These are phyloP conservation scores for Seiridium unicorne DNA, from an alignment of 2,329 filamentous ascomycete species.

Conservation along the genomic window DNA sequence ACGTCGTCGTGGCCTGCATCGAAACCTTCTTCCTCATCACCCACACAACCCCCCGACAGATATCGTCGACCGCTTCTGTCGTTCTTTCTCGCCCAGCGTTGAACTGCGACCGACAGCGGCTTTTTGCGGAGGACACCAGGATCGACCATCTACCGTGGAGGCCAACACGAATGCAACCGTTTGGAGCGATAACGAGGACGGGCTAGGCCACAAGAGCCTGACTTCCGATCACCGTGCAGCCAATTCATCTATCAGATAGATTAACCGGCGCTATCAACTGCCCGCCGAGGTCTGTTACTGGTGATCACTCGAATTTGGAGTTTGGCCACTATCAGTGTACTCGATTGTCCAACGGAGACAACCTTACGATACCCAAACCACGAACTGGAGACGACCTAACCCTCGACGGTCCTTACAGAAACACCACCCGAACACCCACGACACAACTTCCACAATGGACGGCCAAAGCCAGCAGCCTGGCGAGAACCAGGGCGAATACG, in stretches of 20 bases:
- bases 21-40: neutral
- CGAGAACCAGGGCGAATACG: conserved; percentile 41
- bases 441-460: conserved; percentile 19
- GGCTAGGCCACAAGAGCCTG: conserved; percentile 11
- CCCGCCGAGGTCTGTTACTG: neutral
- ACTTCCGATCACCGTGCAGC: neutral
- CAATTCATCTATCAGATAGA: conserved; percentile 1
- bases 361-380: too few relatives aligned
- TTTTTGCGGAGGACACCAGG: neutral
- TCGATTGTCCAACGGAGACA: too few relatives aligned
- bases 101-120: neutral
- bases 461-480: conserved; percentile 18
- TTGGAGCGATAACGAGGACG: conserved; percentile 8
- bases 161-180: conserved; percentile 9
- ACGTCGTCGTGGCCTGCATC: neutral
- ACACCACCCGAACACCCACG: neutral
- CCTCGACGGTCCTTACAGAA: neutral
- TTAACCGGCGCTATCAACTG: neutral
- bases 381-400: neutral
- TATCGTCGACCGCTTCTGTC: neutral
- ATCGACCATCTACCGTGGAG: neutral
- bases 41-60: neutral
- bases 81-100: neutral
- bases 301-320: neutral
- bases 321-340: neutral